Evolutionary conservation across 2,329 filamentous ascomycete genomes (phyloP).

Genomic region (Ophiocordyceps camponoti-saundersi): DNA sequence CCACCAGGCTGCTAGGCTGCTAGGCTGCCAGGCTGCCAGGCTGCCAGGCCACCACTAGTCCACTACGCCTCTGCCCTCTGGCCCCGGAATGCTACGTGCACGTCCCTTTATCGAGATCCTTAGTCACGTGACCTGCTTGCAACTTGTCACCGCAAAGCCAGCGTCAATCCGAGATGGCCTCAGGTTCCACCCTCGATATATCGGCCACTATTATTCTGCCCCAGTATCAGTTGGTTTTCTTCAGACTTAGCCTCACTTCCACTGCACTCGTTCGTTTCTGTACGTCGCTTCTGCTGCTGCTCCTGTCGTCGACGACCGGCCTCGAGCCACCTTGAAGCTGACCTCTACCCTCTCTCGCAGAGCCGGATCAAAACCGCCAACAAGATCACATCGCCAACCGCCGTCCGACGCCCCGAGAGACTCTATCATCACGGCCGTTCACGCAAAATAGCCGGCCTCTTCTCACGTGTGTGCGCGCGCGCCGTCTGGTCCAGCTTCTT

Average conservation of each 20-base stretch:
- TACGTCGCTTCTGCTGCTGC: conserved; percentile 7
- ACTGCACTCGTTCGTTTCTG: conserved; percentile 17
- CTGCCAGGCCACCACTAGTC: background rate
- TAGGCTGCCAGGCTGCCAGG: background rate
- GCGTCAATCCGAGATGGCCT: conserved; percentile 4
- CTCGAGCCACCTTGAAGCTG: background rate
- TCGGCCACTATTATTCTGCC: conserved; percentile 19
- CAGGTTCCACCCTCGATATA: conserved; percentile 13
- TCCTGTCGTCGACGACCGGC: background rate
- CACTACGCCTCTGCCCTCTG: background rate
- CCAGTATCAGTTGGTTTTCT: conserved; percentile 21
- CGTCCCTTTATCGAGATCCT: background rate
- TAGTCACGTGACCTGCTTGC: background rate
- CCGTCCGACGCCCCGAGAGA: background rate
- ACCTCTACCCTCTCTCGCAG: conserved; percentile 4
- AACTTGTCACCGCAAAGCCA: conserved; percentile 7
- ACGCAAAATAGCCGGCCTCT: background rate
- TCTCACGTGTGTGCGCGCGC: background rate
- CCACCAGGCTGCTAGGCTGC: background rate
- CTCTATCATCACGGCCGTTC: background rate
- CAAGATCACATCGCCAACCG: background rate
- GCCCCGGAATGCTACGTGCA: background rate
- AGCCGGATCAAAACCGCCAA: conserved; percentile 2
- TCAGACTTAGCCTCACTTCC: conserved; percentile 15
- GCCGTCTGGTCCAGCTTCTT: background rate